Evolutionary conservation across 2,329 filamentous ascomycete genomes (phyloP).

Genomic region (Ceratocystis cubensis): DNA sequence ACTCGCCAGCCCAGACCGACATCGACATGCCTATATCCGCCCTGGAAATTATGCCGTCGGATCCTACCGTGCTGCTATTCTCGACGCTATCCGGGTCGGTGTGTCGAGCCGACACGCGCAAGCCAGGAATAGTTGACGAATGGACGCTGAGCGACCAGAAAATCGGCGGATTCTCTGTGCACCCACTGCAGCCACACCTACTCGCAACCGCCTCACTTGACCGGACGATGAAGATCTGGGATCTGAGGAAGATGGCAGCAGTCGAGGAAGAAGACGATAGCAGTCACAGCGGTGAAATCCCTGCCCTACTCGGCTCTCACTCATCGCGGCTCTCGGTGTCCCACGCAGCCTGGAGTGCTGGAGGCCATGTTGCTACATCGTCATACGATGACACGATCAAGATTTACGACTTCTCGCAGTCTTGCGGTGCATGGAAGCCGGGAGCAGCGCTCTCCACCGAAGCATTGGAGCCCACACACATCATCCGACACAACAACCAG

Average conservation of each 20-base stretch:
- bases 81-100: conserved; percentile 73
- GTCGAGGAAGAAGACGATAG: conserved; percentile 42
- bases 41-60: conserved; percentile 60
- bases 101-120: conserved; percentile 58
- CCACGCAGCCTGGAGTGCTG: conserved; percentile 78
- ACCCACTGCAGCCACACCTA: conserved; percentile 68
- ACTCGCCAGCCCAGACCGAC: conserved; percentile 55
- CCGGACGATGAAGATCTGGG: conserved; percentile 83
- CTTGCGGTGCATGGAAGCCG: conserved; percentile 42
- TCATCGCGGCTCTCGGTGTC: conserved; percentile 74
- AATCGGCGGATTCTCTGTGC: conserved; percentile 82
- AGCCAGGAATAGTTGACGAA: conserved; percentile 10
- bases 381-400: conserved; percentile 95
- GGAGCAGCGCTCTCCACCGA: conserved; percentile 45
- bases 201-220: conserved; percentile 84
- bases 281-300: conserved; percentile 38
- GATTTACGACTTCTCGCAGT: conserved; percentile 64
- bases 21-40: conserved; percentile 72
- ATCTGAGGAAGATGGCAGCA: conserved; percentile 64
- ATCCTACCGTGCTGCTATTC: conserved; percentile 69
- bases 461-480: conserved; percentile 55
- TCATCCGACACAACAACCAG: conserved; percentile 83
- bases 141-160: conserved; percentile 82
- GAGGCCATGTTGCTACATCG: conserved; percentile 76
- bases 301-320: conserved; percentile 67